Percentiles rank a stretch among this genome's conserved stretches.
These are phyloP conservation scores for Penicillium sclerotiorum DNA, from an alignment of 2,329 filamentous ascomycete genomes.

Conservation along the genomic window DNA sequence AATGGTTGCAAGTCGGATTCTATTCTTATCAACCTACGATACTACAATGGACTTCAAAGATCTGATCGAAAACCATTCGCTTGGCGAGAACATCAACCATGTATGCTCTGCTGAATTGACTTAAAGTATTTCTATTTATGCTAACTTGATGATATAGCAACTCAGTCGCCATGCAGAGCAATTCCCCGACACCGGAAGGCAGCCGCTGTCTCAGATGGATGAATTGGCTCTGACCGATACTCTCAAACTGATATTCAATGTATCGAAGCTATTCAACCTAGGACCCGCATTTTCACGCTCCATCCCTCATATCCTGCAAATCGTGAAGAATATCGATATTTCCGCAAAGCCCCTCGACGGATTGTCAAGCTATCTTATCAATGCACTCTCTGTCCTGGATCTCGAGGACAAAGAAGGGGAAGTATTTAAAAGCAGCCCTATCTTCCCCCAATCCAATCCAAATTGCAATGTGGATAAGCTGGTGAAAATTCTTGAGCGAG, in stretches of 20 bases:
- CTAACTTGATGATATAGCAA: slow-evolving; percentile 48
- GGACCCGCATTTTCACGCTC: slow-evolving; percentile 65
- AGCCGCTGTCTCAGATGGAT: slow-evolving; percentile 55
- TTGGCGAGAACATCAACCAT: slow-evolving; percentile 69
- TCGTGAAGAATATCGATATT: slow-evolving; percentile 66
- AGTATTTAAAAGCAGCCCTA: slow-evolving; percentile 48
- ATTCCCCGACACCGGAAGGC: slow-evolving; percentile 48
- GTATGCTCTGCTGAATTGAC: slow-evolving; percentile 27
- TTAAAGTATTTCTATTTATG: background rate
- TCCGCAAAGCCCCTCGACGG: slow-evolving; percentile 70
- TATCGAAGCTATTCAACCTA: slow-evolving; percentile 72
- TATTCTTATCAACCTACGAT: slow-evolving; percentile 79
- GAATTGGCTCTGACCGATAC: slow-evolving; percentile 82
- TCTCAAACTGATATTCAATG: slow-evolving; percentile 85
- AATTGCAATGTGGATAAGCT: slow-evolving; percentile 65
- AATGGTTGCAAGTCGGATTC: slow-evolving; percentile 76
- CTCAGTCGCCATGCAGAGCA: slow-evolving; percentile 68
- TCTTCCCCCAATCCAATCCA: slow-evolving; percentile 68
- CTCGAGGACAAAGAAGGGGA: slow-evolving; percentile 59
- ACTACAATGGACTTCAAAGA: slow-evolving; percentile 67
- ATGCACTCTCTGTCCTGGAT: slow-evolving; percentile 79
- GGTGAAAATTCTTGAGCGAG: slow-evolving; percentile 68
- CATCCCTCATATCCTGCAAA: slow-evolving; percentile 69
- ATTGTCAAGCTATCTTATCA: slow-evolving; percentile 72
- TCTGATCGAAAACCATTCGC: slow-evolving; percentile 66